Base-by-base conservation (phyloP, 495 filamentous ascomycete genomes). In the Hapsidospora chrysogenum region DNA sequence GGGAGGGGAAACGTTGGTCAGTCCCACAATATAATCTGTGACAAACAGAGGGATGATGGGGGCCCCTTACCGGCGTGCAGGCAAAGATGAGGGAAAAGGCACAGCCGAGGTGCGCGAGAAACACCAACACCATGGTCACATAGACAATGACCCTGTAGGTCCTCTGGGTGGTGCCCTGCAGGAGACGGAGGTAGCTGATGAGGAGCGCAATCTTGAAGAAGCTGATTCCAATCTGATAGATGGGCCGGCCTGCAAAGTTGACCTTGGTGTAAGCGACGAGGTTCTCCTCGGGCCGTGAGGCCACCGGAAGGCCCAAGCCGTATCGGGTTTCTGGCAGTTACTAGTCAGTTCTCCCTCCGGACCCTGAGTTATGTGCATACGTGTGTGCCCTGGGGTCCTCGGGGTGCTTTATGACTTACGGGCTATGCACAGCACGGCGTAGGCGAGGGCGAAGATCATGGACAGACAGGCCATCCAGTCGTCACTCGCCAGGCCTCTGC, bases 161-260 rank as follows among this genome's bases (percentile, higher is more conserved):
- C 9, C 30, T 43, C 29, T 70, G 68, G 16, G 50, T 51, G 0
- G 61, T 67, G 2, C 61, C 54, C 18, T 57, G 56, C 19, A 73
- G 49, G 15, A 74, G 56, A 3, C 68, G 61, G 7, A 72, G 53
- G 38, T 72, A 74, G 23, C 61, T 64, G 32, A 70, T 54, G 25
- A 70, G 63, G n/a, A 73, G 54, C 1, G 70, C 65, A 7, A 70
- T 61, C 46, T 74, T 74, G 56, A 74, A 73, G 18, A 65, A 64
- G 23, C 59, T 60, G 42, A 73, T 69, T 18, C 70, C 70, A 14
- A 70, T 31, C 43, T 70, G 66, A 42, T 74, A 74, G 31, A 74
- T 68, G 2, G 70, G 70, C 5, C 70, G 63, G 17, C 66, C 70
- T 16, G 61, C 63, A 43, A 63, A 73, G 41, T 74, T 74, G 39